Evolutionary conservation across 805 yeast genomes (phyloP).

Genomic region (Candida schatavii): DNA sequence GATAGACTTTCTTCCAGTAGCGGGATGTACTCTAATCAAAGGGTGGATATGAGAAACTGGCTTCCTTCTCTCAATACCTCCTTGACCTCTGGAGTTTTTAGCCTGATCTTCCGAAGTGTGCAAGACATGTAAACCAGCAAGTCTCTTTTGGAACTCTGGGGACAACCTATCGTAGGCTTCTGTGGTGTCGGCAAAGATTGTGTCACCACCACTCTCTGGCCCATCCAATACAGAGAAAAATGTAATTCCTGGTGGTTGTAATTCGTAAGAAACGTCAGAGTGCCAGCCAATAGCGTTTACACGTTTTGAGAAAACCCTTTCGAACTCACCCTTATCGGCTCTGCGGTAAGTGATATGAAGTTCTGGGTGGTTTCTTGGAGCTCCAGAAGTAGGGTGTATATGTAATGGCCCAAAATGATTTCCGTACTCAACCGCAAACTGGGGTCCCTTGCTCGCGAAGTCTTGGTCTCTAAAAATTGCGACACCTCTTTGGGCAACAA

Average conservation of each 20-base stretch:
- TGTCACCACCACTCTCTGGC: conserved; percentile 69
- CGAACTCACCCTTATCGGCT: conserved; percentile 37
- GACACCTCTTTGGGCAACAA: conserved; percentile 69
- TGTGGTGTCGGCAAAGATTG: conserved; percentile 67
- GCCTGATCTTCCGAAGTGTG: conserved; percentile 77
- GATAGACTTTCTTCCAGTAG: conserved; percentile 57
- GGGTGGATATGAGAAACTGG: conserved; percentile 67
- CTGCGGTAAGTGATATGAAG: conserved; percentile 61
- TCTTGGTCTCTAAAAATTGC: conserved; percentile 67
- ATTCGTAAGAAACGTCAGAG: conserved; percentile 71
- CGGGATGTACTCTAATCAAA: conserved; percentile 70
- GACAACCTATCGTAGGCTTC: conserved; percentile 74
- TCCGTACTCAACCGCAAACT: conserved; percentile 52
- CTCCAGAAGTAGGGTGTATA: conserved; percentile 73
- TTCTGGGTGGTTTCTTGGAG: conserved; percentile 61
- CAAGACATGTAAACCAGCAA: conserved; percentile 60
- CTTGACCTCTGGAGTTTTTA: conserved; percentile 46
- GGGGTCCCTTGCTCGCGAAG: conserved; percentile 50
- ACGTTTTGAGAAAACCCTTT: conserved; percentile 30
- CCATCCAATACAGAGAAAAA: conserved; percentile 61
- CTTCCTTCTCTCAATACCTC: conserved; percentile 66
- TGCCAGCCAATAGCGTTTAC: conserved; percentile 55
- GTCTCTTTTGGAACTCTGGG: conserved; percentile 55
- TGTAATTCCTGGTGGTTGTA: conserved; percentile 71
- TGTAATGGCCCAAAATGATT: conserved; percentile 68